Evolutionary conservation across 2,329 filamentous ascomycete species (phyloP), one percentile per base, ranked within the genome.

Genomic region (Neofusicoccum sp.): DNA sequence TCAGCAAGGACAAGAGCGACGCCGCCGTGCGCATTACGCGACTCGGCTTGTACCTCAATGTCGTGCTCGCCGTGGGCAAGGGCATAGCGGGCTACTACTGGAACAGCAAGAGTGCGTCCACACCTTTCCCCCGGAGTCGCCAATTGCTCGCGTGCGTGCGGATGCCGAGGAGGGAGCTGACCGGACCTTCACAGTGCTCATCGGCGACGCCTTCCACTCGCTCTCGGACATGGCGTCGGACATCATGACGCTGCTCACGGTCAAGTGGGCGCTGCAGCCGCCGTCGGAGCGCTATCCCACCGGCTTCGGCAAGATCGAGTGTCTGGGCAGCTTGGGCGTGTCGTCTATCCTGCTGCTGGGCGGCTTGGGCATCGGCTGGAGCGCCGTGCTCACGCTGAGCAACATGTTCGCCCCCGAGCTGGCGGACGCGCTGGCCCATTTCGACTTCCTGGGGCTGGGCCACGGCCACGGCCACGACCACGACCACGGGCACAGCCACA

Each of bases 221-320:
- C 84, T 98, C 68, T 96, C 94, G 54, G 95, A 99, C 78, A 86
- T 99, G 63, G 92, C 96, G 65, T 97, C 93, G 60, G 95, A 99
- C 76, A 85, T 99, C 70, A 87, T 97, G 76, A 99, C 95, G 0
- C 85, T 99, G 22, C 91, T 92, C 14, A 99, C 95, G 8, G 93
- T 99, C 50, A 94, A 93, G 22, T 97, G 91, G 88, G 96, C 93
- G 64, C 80, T 98, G 65, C 92, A 90, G 71, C 89, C 92, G 5
- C 93, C 95, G 0, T 92, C 91, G 9, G 85, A 90, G 61, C 85
- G 85, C 44, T 99, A 97, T 74, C 95, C 95, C 2, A 87, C 88
- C 71, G 95, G 95, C 1, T 99, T 96, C 74, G 95, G 95, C 74
- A 99, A 99, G 81, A 86, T 99, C n/a, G 95, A 99, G 81, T 97